phyloP scores from a whole-genome alignment of 495 filamentous ascomycete species.

The Hyaloscypha finlandica region DNA sequence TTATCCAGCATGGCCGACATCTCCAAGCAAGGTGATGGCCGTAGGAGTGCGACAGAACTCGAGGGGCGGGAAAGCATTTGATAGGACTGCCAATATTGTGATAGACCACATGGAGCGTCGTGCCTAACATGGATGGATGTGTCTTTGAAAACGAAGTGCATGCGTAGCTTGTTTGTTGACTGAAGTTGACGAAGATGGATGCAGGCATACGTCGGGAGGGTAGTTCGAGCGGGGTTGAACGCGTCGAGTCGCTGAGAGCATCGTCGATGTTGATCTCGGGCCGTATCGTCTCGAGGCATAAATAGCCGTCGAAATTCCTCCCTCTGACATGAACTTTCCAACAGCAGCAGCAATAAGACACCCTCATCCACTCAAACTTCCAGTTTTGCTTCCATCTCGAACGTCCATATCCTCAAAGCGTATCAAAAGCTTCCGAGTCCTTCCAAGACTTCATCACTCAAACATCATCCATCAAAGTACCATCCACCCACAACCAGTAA shows the following conservation, averaged over 20 bases:
- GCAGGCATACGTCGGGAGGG: background rate
- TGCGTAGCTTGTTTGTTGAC: constrained; percentile 23
- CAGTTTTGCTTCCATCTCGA: background rate
- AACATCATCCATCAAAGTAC: constrained; percentile 86
- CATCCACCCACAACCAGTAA: constrained; percentile 43
- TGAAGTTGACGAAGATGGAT: constrained; percentile 6
- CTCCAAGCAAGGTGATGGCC: constrained; percentile 11
- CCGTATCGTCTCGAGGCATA: constrained; percentile 18
- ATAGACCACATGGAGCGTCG: background rate
- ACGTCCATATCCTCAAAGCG: background rate
- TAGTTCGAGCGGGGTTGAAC: constrained; percentile 6
- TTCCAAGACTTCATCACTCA: constrained; percentile 6
- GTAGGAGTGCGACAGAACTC: constrained; percentile 6
- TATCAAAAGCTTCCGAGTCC: background rate
- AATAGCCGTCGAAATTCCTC: constrained; percentile 19
- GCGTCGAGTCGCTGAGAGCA: background rate
- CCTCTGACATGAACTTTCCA: constrained; percentile 14
- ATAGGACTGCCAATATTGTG: constrained; percentile 13
- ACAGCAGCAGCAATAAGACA: constrained; percentile 25
- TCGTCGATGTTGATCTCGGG: constrained; percentile 3
- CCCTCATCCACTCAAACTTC: constrained; percentile 22
- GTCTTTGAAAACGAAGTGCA: constrained; percentile 23
- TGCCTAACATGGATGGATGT: background rate
- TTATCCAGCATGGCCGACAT: constrained; percentile 6
- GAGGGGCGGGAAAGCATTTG: background rate